phyloP scores from a whole-genome alignment of 2,329 filamentous ascomycete species.

The Furcasterigmium sp. region DNA sequence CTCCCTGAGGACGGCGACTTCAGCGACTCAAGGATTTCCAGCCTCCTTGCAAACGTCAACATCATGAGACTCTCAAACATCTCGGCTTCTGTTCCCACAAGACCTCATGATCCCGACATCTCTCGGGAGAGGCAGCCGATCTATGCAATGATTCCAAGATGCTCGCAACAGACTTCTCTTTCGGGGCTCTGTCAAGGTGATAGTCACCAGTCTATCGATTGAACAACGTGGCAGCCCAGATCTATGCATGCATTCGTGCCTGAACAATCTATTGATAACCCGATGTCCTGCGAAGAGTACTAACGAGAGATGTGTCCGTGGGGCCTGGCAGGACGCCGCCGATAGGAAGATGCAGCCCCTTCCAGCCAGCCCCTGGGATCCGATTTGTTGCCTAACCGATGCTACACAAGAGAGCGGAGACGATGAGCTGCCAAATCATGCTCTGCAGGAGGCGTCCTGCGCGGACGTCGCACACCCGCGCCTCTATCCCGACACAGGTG shows the following conservation, averaged over 20 bases:
- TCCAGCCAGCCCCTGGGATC: neutral
- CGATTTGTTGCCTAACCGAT: neutral
- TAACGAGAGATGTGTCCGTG: too few relatives aligned
- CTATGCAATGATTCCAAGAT: neutral
- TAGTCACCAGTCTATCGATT: conserved; percentile 10
- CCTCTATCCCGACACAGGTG: neutral
- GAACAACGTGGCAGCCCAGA: conserved; percentile 10
- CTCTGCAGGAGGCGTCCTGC: neutral
- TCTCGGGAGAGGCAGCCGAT: neutral
- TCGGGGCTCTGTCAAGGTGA: conserved; percentile 2
- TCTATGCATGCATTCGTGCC: too few relatives aligned
- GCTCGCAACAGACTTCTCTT: neutral
- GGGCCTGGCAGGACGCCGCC: too few relatives aligned
- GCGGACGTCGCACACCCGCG: neutral
- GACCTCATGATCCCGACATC: neutral
- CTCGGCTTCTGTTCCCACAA: neutral
- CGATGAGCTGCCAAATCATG: neutral
- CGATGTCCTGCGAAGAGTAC: too few relatives aligned
- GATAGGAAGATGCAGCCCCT: neutral
- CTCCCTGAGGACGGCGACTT: neutral
- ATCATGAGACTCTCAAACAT: neutral
- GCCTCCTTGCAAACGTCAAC: too few relatives aligned
- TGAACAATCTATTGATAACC: too few relatives aligned
- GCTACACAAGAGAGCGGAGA: neutral
- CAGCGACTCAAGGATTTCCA: too few relatives aligned